Conservation (phyloP, 495 filamentous ascomycete species). For the Pseudoneurospora amorphoporcata region DNA sequence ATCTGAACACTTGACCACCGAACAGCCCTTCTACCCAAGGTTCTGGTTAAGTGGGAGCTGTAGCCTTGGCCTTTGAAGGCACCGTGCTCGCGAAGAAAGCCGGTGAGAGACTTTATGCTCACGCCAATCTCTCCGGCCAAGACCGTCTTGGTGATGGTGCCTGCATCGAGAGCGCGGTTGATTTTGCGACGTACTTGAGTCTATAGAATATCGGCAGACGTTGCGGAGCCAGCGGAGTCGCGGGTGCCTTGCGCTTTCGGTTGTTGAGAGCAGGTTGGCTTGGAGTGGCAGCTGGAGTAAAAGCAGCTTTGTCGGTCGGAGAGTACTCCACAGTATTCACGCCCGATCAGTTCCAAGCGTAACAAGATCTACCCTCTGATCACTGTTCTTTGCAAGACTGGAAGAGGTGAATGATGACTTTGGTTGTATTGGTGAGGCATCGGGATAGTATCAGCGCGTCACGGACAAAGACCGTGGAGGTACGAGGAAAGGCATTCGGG, state of each 20-base stretch:
- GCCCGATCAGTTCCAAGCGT: background rate
- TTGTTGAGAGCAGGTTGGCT: slow-evolving; percentile 1
- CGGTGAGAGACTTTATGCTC: slow-evolving; percentile 20
- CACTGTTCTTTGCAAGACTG: too few species aligned
- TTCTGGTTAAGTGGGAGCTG: background rate
- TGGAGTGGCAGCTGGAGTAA: background rate
- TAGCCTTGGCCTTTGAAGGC: slow-evolving; percentile 17
- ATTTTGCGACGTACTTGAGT: slow-evolving; percentile 33
- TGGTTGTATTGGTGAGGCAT: background rate
- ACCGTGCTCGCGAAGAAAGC: slow-evolving; percentile 30
- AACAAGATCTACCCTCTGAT: background rate
- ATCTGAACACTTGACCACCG: background rate
- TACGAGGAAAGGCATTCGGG: background rate
- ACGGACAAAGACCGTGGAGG: background rate
- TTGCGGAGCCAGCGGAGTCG: slow-evolving; percentile 11
- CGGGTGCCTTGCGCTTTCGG: slow-evolving; percentile 27
- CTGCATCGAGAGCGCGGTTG: slow-evolving; percentile 29
- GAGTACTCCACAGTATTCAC: background rate
- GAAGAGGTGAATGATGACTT: too few species aligned
- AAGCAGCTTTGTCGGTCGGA: background rate
- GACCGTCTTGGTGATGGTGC: slow-evolving; percentile 38
- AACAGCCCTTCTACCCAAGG: background rate
- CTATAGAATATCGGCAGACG: slow-evolving; percentile 1
- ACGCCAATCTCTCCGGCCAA: slow-evolving; percentile 33
- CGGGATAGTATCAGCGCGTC: background rate